Conservation (phyloP, 306 rosid genomes). For the Quercus rubra region DNA sequence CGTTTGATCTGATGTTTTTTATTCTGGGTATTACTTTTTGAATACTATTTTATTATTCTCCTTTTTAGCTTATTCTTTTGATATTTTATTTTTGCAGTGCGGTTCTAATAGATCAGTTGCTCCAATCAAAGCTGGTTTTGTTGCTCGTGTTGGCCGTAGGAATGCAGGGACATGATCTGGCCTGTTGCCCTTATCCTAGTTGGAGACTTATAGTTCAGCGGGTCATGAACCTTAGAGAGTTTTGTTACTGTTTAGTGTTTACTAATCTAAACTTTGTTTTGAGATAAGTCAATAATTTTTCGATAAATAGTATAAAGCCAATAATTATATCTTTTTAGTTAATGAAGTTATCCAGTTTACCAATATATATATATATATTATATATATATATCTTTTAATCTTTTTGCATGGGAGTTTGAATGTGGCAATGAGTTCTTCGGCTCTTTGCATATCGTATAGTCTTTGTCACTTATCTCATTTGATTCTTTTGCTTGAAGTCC, state of each 20-base stretch:
- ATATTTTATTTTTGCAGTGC: constrained; percentile 47
- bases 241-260: background rate
- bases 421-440: background rate
- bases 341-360: too few species aligned
- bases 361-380: too few species aligned
- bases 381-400: background rate
- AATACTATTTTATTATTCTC: background rate
- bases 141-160: constrained; percentile 95
- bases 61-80: background rate
- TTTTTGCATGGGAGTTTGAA: background rate
- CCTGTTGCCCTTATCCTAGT: background rate
- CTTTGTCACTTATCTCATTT: background rate
- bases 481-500: background rate
- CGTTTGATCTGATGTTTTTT: background rate
- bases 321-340: background rate
- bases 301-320: background rate
- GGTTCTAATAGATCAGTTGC: constrained; percentile 93
- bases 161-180: constrained; percentile 57
- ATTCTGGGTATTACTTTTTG: background rate
- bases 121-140: constrained; percentile 93
- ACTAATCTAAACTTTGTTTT: background rate
- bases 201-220: background rate
- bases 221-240: background rate
- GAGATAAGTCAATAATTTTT: background rate
- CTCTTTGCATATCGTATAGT: background rate